Conservation (phyloP, 1,284 basidiomycete genomes). For the Inonotus obliquus region DNA sequence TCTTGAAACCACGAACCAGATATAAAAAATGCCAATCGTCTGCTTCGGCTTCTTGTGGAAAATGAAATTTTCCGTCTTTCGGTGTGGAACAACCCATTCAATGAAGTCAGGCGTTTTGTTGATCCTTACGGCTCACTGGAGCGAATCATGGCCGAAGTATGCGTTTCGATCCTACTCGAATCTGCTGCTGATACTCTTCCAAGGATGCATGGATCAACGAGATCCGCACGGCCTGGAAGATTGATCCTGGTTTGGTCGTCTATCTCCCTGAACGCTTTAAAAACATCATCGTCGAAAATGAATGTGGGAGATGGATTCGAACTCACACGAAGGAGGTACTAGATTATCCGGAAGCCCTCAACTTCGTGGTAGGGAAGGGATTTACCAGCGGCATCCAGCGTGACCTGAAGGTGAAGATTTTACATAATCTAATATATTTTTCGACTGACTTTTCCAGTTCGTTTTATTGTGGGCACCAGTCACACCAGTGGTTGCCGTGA, state of each 20-base stretch:
- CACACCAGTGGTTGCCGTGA: conserved; percentile 82
- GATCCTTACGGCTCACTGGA: conserved; percentile 59
- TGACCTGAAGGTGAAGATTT: conserved; percentile 64
- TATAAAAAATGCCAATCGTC: conserved; percentile 56
- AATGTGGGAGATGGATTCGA: conserved; percentile 74
- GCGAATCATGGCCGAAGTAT: conserved; percentile 56
- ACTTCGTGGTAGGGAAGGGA: conserved; percentile 74
- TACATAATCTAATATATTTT: not conserved
- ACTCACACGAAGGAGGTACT: conserved; percentile 70
- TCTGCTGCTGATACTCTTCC: conserved; percentile 17
- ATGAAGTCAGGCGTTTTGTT: conserved; percentile 63
- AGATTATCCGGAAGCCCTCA: conserved; percentile 75
- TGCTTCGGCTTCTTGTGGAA: conserved; percentile 81
- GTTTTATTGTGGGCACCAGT: conserved; percentile 87
- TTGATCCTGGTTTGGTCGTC: conserved; percentile 80
- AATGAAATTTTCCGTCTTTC: conserved; percentile 84
- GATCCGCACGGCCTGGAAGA: conserved; percentile 77
- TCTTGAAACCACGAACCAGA: conserved; percentile 34
- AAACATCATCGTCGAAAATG: conserved; percentile 50
- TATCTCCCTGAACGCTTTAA: conserved; percentile 88
- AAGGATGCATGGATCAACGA: conserved; percentile 69
- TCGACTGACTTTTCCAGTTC: conserved; percentile 45
- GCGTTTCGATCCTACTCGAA: conserved; percentile 18
- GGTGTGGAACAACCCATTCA: conserved; percentile 90
- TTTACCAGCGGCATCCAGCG: conserved; percentile 51